These are phyloP conservation scores for Dictyostelium citrinum DNA, from an alignment of 78 protist species.

Conservation along the genomic window DNA sequence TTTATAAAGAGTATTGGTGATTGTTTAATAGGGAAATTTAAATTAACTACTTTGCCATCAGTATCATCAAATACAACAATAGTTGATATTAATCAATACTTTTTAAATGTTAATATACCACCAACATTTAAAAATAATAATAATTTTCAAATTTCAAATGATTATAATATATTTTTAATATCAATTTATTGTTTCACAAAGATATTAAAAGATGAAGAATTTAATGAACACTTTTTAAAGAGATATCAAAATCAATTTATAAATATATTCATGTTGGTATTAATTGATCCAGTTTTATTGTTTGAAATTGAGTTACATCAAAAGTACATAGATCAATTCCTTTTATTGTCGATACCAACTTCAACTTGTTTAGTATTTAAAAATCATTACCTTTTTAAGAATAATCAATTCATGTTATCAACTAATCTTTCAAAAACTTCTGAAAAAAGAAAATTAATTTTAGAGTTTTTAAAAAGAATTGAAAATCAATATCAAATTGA, in stretches of 20 bases:
- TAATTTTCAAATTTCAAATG: background rate
- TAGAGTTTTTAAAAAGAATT: background rate
- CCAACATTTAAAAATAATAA: background rate
- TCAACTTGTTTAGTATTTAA: background rate
- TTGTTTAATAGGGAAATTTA: background rate
- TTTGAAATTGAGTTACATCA: background rate
- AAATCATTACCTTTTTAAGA: background rate
- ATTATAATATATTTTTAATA: background rate
- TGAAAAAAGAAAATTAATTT: background rate
- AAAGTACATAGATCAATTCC: background rate
- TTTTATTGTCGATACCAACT: background rate
- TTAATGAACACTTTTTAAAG: background rate
- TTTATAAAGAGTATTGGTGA: background rate
- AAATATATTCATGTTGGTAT: background rate
- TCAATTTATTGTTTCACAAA: background rate
- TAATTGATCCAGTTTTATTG: background rate
- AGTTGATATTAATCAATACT: background rate
- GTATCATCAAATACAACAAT: background rate
- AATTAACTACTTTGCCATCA: background rate
- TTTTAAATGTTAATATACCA: background rate
- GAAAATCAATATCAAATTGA: conserved; percentile 1
- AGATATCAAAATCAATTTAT: background rate
- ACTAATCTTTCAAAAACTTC: background rate
- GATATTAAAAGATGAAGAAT: background rate
- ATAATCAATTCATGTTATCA: background rate